Conservation (phyloP, 2,329 filamentous ascomycete species). For the Alternaria rosae region DNA sequence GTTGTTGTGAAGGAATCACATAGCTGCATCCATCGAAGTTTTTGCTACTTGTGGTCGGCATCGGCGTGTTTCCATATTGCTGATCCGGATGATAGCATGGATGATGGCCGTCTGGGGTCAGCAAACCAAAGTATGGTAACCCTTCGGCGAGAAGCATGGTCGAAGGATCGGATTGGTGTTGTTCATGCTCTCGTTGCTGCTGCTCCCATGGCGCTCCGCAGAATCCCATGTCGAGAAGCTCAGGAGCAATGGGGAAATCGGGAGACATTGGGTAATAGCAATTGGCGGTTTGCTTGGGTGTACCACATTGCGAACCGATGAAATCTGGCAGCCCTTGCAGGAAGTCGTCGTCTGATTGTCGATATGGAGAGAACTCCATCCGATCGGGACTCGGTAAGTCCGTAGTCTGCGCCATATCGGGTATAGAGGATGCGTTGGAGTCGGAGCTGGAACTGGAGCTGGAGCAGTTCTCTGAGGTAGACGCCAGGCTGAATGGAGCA, state of each 20-base stretch:
- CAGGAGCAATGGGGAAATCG: constrained; percentile 5
- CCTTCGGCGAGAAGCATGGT: neutral
- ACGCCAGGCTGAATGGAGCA: neutral
- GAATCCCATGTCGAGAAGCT: constrained; percentile 2
- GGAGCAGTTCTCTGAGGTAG: constrained; percentile 1
- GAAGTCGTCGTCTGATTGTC: constrained; percentile 2
- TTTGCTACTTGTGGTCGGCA: neutral
- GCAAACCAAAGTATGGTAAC: constrained; percentile 9
- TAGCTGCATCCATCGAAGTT: neutral
- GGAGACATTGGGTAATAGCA: constrained; percentile 6
- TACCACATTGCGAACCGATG: constrained; percentile 2
- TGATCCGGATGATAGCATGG: constrained; percentile 2
- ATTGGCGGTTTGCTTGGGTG: neutral
- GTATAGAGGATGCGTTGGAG: constrained; percentile 1
- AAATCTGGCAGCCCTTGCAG: constrained; percentile 1
- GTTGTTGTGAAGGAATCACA: neutral
- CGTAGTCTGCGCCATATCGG: neutral
- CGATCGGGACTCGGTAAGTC: constrained; percentile 1
- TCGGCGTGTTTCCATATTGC: neutral
- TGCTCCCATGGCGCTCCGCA: constrained; percentile 9
- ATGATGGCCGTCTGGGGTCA: neutral
- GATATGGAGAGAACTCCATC: constrained; percentile 3
- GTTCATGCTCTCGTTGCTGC: neutral
- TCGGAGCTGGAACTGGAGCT: constrained; percentile 5
- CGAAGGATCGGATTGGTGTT: neutral